phyloP scores from a whole-genome alignment of 2,329 filamentous ascomycete genomes.

The Neofusicoccum cordaticola region DNA sequence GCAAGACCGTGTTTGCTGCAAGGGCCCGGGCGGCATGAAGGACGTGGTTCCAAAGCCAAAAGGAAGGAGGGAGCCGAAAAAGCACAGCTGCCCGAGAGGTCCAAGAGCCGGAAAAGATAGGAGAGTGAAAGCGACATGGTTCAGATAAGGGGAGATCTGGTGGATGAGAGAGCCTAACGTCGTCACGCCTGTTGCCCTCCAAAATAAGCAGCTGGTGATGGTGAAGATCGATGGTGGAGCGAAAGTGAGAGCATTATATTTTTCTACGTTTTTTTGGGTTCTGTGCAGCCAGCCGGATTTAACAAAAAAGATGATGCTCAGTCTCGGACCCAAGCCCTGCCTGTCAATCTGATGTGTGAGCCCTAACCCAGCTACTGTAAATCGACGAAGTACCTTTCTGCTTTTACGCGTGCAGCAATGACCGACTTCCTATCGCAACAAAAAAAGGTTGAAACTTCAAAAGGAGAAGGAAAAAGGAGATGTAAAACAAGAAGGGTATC shows the following conservation, averaged over 20 bases:
- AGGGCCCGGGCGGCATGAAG: no score
- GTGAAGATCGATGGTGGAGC: not conserved
- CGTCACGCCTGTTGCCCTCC: no score
- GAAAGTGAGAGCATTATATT: slow-evolving; percentile 6
- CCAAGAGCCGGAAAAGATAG: no score
- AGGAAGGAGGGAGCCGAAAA: no score
- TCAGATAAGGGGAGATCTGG: no score
- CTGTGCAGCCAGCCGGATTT: not conserved
- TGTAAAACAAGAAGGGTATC: slow-evolving; percentile 19
- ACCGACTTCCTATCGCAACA: slow-evolving; percentile 9
- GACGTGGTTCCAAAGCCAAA: no score
- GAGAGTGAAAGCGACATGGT: no score
- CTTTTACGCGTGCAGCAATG: slow-evolving; percentile 7
- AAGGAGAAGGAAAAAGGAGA: not conserved
- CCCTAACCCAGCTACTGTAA: not conserved
- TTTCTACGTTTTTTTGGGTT: not conserved
- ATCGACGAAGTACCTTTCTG: slow-evolving; percentile 1
- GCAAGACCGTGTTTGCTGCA: no score
- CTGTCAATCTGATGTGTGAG: slow-evolving; percentile 11
- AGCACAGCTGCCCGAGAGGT: no score
- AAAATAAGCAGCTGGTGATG: no score
- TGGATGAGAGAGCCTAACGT: no score
- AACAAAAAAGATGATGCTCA: slow-evolving; percentile 5
- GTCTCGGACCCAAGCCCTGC: slow-evolving; percentile 13
- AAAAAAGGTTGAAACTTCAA: not conserved